phyloP scores from a whole-genome alignment of 163 green algal genomes.

The Chloromonas sp. region DNA sequence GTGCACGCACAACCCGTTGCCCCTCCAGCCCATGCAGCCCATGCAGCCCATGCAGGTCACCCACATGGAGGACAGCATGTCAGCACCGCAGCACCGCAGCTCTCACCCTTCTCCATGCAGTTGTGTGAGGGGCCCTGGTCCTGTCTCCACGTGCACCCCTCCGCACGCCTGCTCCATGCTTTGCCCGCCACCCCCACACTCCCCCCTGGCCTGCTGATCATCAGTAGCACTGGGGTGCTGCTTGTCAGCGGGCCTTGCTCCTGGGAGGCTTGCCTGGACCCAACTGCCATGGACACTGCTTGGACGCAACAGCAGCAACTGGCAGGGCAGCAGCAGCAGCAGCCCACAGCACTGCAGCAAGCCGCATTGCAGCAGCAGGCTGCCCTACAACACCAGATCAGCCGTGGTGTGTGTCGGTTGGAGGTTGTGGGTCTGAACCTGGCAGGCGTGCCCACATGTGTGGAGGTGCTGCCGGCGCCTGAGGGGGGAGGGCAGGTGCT shows the following conservation, averaged over 20 bases:
- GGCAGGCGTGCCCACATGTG: background rate
- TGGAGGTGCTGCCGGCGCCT: background rate
- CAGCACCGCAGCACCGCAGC: background rate
- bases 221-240: background rate
- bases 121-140: background rate
- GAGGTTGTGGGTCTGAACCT: background rate
- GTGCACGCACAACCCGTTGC: no score
- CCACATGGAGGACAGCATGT: background rate
- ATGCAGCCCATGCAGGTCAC: background rate
- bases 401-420: background rate
- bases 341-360: background rate
- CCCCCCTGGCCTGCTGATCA: background rate
- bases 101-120: background rate
- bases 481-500: background rate
- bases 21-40: background rate
- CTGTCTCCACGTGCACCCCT: background rate
- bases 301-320: background rate
- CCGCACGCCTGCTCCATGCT: background rate
- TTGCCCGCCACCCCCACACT: background rate
- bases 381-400: background rate
- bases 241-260: background rate
- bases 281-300: background rate
- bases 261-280: background rate
- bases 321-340: background rate
- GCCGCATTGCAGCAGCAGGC: no score